Evolutionary conservation across 2,329 filamentous ascomycete species (phyloP).

Genomic region (Clonostachys sp.): DNA sequence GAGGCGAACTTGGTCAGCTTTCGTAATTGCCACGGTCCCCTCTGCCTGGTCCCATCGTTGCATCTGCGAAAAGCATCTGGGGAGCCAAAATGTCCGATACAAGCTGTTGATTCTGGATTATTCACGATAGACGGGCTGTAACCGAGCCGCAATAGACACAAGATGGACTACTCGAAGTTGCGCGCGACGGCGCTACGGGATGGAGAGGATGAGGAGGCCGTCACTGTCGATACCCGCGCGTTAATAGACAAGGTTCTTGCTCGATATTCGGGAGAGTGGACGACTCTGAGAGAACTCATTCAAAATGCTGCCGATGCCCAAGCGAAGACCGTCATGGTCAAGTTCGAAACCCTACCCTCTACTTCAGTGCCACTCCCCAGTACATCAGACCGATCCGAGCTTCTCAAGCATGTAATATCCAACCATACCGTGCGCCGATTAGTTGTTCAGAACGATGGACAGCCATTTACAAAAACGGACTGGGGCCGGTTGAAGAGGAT

Average conservation of each 20-base stretch:
- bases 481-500: slow-evolving; percentile 94
- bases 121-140: not conserved
- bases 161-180: slow-evolving; percentile 71
- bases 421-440: slow-evolving; percentile 84
- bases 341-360: slow-evolving; percentile 87
- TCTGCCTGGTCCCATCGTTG: no score
- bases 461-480: slow-evolving; percentile 83
- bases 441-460: slow-evolving; percentile 90
- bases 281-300: slow-evolving; percentile 82
- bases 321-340: slow-evolving; percentile 83
- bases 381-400: slow-evolving; percentile 61
- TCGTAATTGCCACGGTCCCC: no score
- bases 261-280: slow-evolving; percentile 95
- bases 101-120: not conserved
- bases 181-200: slow-evolving; percentile 83
- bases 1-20: no score
- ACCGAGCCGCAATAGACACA: slow-evolving; percentile 1
- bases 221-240: slow-evolving; percentile 94
- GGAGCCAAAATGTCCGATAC: not conserved
- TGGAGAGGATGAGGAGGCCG: slow-evolving; percentile 89
- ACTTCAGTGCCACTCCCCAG: slow-evolving; percentile 66
- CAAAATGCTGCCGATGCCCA: slow-evolving; percentile 98
- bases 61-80: not conserved
- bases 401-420: slow-evolving; percentile 76
- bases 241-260: slow-evolving; percentile 97